Percentiles rank a stretch among this genome's conserved stretches.
Evolutionary conservation across 345 rosid genomes (phyloP).

Genomic region (Populus pruinosa): DNA sequence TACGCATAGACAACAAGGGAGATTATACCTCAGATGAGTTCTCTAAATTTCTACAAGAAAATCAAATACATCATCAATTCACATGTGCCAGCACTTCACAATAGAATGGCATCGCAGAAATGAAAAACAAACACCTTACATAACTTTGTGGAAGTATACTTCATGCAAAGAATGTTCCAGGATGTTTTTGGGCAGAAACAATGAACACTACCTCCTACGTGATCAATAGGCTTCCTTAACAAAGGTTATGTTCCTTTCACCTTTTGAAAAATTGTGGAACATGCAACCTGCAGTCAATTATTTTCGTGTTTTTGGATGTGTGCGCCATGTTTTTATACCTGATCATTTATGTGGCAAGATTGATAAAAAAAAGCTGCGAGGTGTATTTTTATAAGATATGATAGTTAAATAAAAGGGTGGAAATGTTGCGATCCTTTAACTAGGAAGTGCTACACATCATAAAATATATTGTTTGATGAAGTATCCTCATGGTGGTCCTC

Average conservation of each 20-base stretch:
- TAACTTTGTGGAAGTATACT: no score
- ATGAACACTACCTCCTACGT: neutral
- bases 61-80: neutral
- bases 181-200: no score
- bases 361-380: neutral
- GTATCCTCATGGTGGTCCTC: no score
- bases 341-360: neutral
- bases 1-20: neutral
- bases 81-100: no score
- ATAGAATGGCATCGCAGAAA: neutral
- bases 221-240: neutral
- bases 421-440: no score
- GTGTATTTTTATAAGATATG: no score
- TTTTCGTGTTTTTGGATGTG: neutral
- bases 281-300: neutral
- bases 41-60: neutral
- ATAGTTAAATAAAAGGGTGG: no score
- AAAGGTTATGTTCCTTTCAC: neutral
- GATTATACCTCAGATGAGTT: neutral
- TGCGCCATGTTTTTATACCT: no score
- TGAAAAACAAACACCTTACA: neutral
- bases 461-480: no score
- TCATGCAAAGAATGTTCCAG: neutral
- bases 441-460: no score
- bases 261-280: neutral